Evolutionary conservation across 345 rosid genomes (phyloP).

Genomic region (Punica granatum): DNA sequence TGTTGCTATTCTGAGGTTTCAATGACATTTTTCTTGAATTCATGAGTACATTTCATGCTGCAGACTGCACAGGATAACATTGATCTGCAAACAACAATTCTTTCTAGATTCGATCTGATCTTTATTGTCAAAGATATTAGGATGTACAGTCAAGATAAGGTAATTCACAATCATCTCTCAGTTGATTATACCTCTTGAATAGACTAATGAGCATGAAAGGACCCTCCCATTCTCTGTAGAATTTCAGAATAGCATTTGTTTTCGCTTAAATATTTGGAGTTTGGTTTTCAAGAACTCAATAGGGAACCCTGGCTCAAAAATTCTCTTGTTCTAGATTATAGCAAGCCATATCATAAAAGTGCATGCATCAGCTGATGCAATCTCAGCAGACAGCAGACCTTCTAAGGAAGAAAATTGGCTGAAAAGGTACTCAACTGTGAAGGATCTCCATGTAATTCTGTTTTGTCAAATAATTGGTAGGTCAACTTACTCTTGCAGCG

Average conservation of each 20-base stretch:
- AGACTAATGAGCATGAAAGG: not conserved
- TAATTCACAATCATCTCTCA: conserved; percentile 18
- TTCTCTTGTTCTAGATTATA: conserved; percentile 49
- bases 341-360: conserved; percentile 90
- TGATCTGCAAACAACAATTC: conserved; percentile 92
- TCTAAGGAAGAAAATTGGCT: conserved; percentile 91
- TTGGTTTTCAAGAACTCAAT: not conserved
- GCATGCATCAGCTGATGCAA: conserved; percentile 80
- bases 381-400: conserved; percentile 37
- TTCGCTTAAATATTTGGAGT: not conserved
- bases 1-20: not conserved
- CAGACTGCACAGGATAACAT: conserved; percentile 96
- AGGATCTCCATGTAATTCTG: conserved; percentile 3
- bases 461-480: conserved; percentile 1
- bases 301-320: not conserved
- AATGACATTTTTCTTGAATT: not conserved
- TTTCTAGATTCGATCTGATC: conserved; percentile 91
- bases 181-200: not conserved
- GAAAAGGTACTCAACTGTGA: conserved; percentile 46
- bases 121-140: conserved; percentile 91
- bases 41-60: conserved; percentile 16
- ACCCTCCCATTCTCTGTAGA: not conserved
- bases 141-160: conserved; percentile 85
- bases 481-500: not conserved
- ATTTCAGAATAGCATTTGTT: not conserved